Conservation (phyloP, 768 basidiomycete species). For the Tricholomella constricta region DNA sequence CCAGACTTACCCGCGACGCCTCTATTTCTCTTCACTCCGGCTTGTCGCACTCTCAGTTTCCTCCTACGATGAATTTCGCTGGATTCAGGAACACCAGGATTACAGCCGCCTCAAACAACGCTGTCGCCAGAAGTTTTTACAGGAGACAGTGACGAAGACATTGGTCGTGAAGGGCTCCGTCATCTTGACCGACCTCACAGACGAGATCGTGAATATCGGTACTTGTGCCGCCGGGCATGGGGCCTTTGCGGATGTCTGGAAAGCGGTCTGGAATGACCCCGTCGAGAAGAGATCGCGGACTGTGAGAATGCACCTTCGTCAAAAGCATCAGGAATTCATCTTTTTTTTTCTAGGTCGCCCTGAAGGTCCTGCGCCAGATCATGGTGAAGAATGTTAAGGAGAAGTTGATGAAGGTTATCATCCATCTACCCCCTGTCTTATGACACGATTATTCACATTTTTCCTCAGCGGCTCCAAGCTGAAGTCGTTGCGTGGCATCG, state of each 20-base stretch:
- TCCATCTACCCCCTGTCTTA: background rate
- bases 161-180: slow-evolving; percentile 51
- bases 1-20: slow-evolving; percentile 48
- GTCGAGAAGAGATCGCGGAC: slow-evolving; percentile 38
- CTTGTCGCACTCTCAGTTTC: slow-evolving; percentile 54
- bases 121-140: slow-evolving; percentile 56
- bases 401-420: slow-evolving; percentile 49
- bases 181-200: slow-evolving; percentile 55
- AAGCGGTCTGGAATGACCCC: slow-evolving; percentile 53
- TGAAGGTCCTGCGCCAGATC: slow-evolving; percentile 56
- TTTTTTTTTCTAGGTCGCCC: slow-evolving; percentile 46
- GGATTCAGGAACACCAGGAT: slow-evolving; percentile 55
- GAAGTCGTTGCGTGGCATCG: slow-evolving; percentile 62
- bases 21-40: slow-evolving; percentile 56
- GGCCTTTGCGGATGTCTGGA: slow-evolving; percentile 64
- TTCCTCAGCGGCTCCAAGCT: slow-evolving; percentile 50
- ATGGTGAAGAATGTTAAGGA: slow-evolving; percentile 54
- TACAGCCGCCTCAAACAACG: slow-evolving; percentile 58
- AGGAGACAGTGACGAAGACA: slow-evolving; percentile 58
- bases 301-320: slow-evolving; percentile 23
- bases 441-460: background rate
- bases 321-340: background rate
- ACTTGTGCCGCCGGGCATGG: slow-evolving; percentile 52
- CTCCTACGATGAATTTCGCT: slow-evolving; percentile 59
- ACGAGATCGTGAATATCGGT: slow-evolving; percentile 51